Evolutionary conservation across 805 yeast genomes (phyloP).

Genomic region (Grigorovia transvaalensis): DNA sequence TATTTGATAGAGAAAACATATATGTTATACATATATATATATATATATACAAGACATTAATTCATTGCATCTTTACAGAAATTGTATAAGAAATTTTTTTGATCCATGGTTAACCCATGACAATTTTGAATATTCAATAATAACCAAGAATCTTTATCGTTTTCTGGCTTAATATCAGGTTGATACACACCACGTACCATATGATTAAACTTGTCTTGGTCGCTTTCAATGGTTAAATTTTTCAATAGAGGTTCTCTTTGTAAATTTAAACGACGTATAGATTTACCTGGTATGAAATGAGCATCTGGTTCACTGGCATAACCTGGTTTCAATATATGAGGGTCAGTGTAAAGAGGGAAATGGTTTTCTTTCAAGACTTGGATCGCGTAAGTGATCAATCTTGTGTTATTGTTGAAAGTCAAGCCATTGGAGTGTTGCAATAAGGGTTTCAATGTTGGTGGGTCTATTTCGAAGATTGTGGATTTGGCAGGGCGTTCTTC

Average conservation of each 20-base stretch:
- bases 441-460: conserved; percentile 5
- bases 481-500: neutral
- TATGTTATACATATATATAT: neutral
- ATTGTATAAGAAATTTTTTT: conserved; percentile 13
- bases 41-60: neutral
- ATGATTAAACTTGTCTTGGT: conserved; percentile 8
- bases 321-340: conserved; percentile 8
- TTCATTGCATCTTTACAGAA: conserved; percentile 24
- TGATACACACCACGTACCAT: conserved; percentile 16
- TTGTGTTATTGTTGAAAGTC: conserved; percentile 11
- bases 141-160: conserved; percentile 6
- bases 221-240: conserved; percentile 11
- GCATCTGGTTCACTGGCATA: neutral
- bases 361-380: conserved; percentile 13
- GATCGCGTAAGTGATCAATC: conserved; percentile 15
- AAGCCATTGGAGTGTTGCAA: conserved; percentile 17
- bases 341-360: conserved; percentile 19
- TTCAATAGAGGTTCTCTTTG: conserved; percentile 19
- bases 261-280: conserved; percentile 5
- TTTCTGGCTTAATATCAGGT: conserved; percentile 8
- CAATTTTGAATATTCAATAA: conserved; percentile 18
- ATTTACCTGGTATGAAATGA: conserved; percentile 1
- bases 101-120: conserved; percentile 7
- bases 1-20: neutral
- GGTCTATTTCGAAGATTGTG: neutral